These are phyloP conservation scores for Xylaria longipes DNA, from an alignment of 495 filamentous ascomycete species.

Conservation along the genomic window DNA sequence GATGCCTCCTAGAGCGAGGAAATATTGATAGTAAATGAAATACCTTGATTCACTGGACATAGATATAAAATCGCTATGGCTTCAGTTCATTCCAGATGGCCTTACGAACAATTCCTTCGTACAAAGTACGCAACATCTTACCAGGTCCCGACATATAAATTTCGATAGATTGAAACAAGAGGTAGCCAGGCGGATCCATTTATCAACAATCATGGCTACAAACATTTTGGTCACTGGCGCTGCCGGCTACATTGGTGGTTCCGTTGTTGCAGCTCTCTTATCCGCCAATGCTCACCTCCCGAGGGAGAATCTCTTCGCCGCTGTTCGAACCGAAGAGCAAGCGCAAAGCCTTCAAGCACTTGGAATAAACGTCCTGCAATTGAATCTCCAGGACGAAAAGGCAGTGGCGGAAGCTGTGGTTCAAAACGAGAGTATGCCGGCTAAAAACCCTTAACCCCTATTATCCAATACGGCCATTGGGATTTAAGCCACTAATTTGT, in stretches of 20 bases:
- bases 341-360: conserved; percentile 34
- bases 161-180: background rate
- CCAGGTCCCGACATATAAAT: background rate
- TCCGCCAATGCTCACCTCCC: conserved; percentile 32
- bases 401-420: conserved; percentile 35
- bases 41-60: background rate
- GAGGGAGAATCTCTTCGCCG: conserved; percentile 33
- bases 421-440: conserved; percentile 34
- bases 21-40: background rate
- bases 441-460: conserved; percentile 8
- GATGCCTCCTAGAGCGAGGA: background rate
- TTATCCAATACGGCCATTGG: background rate
- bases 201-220: conserved; percentile 25
- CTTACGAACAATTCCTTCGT: background rate
- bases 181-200: background rate
- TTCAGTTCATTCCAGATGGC: background rate
- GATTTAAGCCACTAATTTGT: background rate
- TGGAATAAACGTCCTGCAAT: conserved; percentile 37
- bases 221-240: conserved; percentile 44
- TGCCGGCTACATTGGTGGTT: conserved; percentile 45
- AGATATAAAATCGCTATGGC: background rate
- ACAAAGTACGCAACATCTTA: background rate
- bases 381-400: conserved; percentile 38
- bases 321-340: conserved; percentile 40
- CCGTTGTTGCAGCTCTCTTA: conserved; percentile 38